phyloP scores from a whole-genome alignment of 352 stramenopile genomes.

The Globisporangium acanthophoron region DNA sequence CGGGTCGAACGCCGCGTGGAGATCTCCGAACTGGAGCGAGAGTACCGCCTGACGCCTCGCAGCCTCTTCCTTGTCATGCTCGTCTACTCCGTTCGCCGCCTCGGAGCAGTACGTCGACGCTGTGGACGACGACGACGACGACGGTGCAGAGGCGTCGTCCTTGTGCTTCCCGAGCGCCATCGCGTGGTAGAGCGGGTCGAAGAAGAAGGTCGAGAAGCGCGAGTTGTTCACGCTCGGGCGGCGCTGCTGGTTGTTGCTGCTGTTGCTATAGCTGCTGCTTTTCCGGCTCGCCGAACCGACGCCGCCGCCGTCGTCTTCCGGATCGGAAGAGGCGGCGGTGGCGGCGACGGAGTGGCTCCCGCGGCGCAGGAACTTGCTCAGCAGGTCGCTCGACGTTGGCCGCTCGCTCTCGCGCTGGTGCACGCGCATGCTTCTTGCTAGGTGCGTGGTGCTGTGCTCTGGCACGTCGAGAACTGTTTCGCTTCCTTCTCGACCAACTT shows the following conservation, averaged over 20 bases:
- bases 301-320: conserved; percentile 1
- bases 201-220: conserved; percentile 15
- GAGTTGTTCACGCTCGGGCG: conserved; percentile 11
- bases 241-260: conserved; percentile 11
- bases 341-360: conserved; percentile 6
- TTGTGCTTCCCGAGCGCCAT: conserved; percentile 14
- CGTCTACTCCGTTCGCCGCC: not conserved
- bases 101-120: not conserved
- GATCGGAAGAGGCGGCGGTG: not conserved
- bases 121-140: conserved; percentile 1
- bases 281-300: not conserved
- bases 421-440: conserved; percentile 8
- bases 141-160: conserved; percentile 1
- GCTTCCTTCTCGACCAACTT: no score
- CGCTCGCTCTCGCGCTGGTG: conserved; percentile 13
- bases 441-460: no score
- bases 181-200: conserved; percentile 16
- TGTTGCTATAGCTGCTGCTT: conserved; percentile 4
- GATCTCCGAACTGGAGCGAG: conserved; percentile 10
- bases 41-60: conserved; percentile 5
- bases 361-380: conserved; percentile 20
- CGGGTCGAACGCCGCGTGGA: conserved; percentile 15
- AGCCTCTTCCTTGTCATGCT: conserved; percentile 1
- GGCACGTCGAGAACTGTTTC: no score
- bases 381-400: conserved; percentile 14